These are phyloP conservation scores for Saccharomyces hybrid DNA, from an alignment of 1,139 yeast species.

Conservation along the genomic window DNA sequence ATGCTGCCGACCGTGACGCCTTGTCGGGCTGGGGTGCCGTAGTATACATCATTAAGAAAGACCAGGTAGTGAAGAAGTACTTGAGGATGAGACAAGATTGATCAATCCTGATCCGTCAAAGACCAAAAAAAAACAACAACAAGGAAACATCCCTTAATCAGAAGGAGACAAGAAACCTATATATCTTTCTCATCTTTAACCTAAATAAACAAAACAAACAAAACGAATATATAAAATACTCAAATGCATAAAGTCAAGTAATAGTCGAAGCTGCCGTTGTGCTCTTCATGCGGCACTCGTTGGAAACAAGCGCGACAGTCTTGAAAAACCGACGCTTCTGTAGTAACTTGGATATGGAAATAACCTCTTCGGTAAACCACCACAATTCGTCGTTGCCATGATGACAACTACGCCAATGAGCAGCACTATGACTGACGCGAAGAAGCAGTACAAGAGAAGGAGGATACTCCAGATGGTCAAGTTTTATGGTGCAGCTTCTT, in stretches of 20 bases:
- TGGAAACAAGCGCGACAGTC: background rate
- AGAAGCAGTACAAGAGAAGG: conserved; percentile 38
- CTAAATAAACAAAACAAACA: conserved; percentile 2
- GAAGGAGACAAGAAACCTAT: background rate
- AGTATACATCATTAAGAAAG: conserved; percentile 87
- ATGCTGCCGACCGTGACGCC: conserved; percentile 97
- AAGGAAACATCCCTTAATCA: background rate
- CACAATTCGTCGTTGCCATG: no score
- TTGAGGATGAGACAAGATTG: conserved; percentile 93
- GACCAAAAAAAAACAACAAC: background rate
- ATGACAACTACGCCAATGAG: background rate
- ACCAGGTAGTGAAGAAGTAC: conserved; percentile 78
- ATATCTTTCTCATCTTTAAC: background rate
- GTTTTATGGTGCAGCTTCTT: conserved; percentile 65
- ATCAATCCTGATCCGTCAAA: conserved; percentile 4
- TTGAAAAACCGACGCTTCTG: background rate
- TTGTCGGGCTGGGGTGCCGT: conserved; percentile 99
- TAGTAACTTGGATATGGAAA: background rate
- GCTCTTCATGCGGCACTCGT: no score
- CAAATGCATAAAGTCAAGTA: background rate
- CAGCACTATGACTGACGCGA: conserved; percentile 12
- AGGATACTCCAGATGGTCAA: conserved; percentile 63
- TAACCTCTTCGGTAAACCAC: background rate
- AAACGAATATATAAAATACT: conserved; percentile 5
- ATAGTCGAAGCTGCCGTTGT: background rate